Conservation (phyloP, 371 early-diverging fungal species). For the Mortierella sp. region DNA sequence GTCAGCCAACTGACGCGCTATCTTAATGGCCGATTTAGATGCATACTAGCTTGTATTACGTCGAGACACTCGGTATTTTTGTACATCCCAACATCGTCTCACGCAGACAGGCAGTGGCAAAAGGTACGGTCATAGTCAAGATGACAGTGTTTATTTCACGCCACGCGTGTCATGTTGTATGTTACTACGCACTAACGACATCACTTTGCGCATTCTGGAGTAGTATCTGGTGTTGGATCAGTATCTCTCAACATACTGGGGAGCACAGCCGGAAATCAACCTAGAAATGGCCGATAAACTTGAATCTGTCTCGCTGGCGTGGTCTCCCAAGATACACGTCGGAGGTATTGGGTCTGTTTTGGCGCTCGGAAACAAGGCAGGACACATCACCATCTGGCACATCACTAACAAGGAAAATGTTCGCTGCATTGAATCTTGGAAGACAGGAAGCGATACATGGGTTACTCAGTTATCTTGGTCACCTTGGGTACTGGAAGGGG, state of each 20-base stretch:
- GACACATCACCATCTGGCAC: constrained; percentile 47
- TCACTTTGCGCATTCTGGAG: not conserved
- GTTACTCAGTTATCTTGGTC: constrained; percentile 45
- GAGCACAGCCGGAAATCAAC: constrained; percentile 13
- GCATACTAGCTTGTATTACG: constrained; percentile 45
- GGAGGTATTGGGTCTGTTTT: constrained; percentile 40
- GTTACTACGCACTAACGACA: not conserved
- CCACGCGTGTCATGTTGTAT: not conserved
- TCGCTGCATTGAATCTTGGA: constrained; percentile 30
- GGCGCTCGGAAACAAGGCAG: constrained; percentile 50
- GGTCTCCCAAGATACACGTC: constrained; percentile 48
- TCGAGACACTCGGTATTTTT: constrained; percentile 35
- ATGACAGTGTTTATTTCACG: not conserved
- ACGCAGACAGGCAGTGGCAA: constrained; percentile 31
- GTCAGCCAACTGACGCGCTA: not conserved
- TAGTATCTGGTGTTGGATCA: constrained; percentile 35
- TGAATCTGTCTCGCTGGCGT: constrained; percentile 45
- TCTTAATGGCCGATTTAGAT: constrained; percentile 15
- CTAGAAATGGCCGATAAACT: constrained; percentile 34
- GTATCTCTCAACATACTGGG: constrained; percentile 30
- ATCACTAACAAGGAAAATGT: constrained; percentile 24
- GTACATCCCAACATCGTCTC: constrained; percentile 35
- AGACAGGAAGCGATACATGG: constrained; percentile 32
- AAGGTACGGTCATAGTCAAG: constrained; percentile 21
- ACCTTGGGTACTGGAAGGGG: constrained; percentile 37